Base-by-base conservation (phyloP, 2,329 filamentous ascomycete genomes). In the Scedosporium minutisporum region DNA sequence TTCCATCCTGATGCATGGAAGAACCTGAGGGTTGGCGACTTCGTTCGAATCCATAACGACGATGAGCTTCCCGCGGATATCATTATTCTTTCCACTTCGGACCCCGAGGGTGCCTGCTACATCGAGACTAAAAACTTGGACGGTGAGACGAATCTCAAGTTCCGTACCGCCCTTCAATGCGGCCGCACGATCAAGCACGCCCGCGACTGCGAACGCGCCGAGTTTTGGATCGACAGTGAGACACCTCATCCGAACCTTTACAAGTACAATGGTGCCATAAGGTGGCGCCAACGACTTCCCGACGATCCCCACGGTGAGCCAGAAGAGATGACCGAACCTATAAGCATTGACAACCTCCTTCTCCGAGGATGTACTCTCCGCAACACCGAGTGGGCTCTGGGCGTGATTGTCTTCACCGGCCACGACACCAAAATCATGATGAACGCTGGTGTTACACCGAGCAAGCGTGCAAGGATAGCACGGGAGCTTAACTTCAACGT, bases 371-470 rank as follows among this genome's bases (percentile, higher is more conserved):
- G 92, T 76, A 96, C 92, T 68, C 77, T 99, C 58, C 87, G 93
- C 67, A 99, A 97, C 73, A 99, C 95, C 0, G 93, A 97, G 71
- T 99, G 95, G 95, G 83, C 92, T 62, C 82, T 99, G 5, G 95
- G 93, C 61, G 84, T 99, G 3, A 93, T 99, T 62, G 93, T 99
- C 16, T 99, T 97, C 70, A 78, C 76, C 10, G 95, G 95, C 41
- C 87, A 93, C 71, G 93, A 99, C 73, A 96, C 93, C 41, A 99
- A 97, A 78, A 97, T 97, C 73, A 99, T 99, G 95, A 89, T 97
- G 78, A 99, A 99, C 72, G 90, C 95, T 29, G 95, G 95, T 64
- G 88, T 93, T 65, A 99, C 95, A 1, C 95, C 96, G 12, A 96
- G 87, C 73, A 99, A 99, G 79, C 89, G 93, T 65, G 86, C 95